Conservation (phyloP, 495 filamentous ascomycete genomes). For the Trichoderma virens region DNA sequence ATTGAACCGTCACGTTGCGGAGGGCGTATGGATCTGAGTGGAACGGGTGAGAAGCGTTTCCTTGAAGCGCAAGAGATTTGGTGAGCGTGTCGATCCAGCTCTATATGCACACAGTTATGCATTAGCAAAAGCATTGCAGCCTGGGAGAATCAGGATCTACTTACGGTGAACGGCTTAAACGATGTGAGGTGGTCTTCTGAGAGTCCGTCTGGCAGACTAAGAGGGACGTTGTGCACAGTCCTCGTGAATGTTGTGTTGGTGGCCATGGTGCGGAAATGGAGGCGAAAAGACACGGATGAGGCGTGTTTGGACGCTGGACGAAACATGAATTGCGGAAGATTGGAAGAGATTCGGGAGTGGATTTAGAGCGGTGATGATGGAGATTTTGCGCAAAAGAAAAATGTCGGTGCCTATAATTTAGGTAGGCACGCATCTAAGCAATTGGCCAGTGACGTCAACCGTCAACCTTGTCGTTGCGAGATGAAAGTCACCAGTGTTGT, state of each 20-base stretch:
- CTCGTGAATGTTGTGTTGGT: constrained; percentile 20
- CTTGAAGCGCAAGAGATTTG: constrained; percentile 56
- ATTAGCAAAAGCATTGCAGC: neutral
- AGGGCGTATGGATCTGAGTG: constrained; percentile 62
- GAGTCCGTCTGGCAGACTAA: constrained; percentile 53
- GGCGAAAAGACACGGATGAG: neutral
- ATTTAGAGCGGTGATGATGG: no score
- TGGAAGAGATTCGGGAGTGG: neutral
- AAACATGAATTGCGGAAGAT: neutral
- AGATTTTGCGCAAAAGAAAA: no score
- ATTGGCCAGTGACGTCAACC: no score
- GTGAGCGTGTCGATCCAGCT: constrained; percentile 64
- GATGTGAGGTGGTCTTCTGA: constrained; percentile 53
- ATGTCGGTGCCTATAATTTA: no score
- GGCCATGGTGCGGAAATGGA: neutral
- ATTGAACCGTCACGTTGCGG: constrained; percentile 61
- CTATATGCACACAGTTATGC: constrained; percentile 16
- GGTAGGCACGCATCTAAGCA: no score
- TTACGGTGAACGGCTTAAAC: constrained; percentile 61
- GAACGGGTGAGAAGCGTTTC: constrained; percentile 57
- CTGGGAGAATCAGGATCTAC: no score
- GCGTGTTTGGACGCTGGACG: neutral
- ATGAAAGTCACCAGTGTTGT: no score
- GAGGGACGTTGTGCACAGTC: constrained; percentile 29
- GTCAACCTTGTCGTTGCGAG: no score